phyloP scores from a whole-genome alignment of 2,329 filamentous ascomycete species.

The Rhinocladiella mackenziei region DNA sequence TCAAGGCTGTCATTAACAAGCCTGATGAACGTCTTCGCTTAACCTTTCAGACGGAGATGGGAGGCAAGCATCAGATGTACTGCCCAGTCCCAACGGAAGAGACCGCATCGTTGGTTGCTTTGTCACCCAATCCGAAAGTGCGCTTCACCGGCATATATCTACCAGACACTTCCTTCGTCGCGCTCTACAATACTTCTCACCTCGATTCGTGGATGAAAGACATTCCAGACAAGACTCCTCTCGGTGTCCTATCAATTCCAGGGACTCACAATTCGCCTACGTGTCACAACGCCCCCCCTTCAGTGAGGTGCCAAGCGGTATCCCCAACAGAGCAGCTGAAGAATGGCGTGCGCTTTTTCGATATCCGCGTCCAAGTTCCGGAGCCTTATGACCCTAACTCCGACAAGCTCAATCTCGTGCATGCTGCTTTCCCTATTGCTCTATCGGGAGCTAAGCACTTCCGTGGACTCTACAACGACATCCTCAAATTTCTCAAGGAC shows the following conservation, averaged over 20 bases:
- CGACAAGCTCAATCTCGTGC: constrained; percentile 74
- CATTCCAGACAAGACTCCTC: constrained; percentile 65
- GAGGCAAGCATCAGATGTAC: constrained; percentile 67
- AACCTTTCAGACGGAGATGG: constrained; percentile 61
- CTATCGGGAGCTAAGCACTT: constrained; percentile 79
- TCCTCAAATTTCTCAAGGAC: constrained; percentile 69
- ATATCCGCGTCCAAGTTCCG: constrained; percentile 73
- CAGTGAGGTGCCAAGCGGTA: constrained; percentile 87
- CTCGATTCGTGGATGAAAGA: constrained; percentile 76
- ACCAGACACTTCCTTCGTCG: constrained; percentile 49
- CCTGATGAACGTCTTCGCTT: constrained; percentile 66
- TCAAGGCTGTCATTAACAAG: constrained; percentile 56
- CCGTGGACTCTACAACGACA: constrained; percentile 63
- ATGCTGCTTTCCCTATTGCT: constrained; percentile 83
- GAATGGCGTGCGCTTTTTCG: constrained; percentile 91
- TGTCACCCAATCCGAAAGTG: constrained; percentile 50
- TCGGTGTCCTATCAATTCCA: constrained; percentile 81
- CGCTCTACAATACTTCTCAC: constrained; percentile 67
- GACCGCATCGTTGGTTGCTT: constrained; percentile 57
- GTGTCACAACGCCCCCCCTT: constrained; percentile 77
- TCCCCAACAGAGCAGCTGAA: constrained; percentile 71
- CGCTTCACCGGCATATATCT: constrained; percentile 66
- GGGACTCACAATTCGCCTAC: constrained; percentile 95
- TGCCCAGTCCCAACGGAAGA: constrained; percentile 58
- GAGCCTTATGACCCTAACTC: constrained; percentile 54